Percentiles rank a stretch among this genome's conserved stretches.
phyloP scores from a whole-genome alignment of 345 rosid genomes.

The Noccaea caerulescens region DNA sequence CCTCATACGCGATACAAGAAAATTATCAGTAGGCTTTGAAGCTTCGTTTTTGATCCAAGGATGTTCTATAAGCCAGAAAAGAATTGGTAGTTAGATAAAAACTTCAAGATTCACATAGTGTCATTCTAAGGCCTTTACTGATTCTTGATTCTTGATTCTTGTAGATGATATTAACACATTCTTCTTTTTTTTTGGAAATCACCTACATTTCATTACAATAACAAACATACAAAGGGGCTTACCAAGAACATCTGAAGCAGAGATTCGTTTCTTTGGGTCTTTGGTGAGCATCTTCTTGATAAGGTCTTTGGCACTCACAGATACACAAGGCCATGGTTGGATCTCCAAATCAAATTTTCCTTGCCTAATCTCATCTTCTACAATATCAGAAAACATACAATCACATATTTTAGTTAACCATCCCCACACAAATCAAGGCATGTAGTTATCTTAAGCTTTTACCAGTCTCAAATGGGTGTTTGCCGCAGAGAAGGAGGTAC shows the following conservation, averaged over 20 bases:
- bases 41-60: constrained; percentile 82
- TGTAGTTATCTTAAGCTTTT: constrained; percentile 23
- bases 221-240: constrained; percentile 9
- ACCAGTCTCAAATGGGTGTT: constrained; percentile 86
- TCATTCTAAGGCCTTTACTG: not conserved
- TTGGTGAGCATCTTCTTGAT: constrained; percentile 72
- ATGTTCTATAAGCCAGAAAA: constrained; percentile 56
- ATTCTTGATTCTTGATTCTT: not conserved
- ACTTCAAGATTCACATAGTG: constrained; percentile 9
- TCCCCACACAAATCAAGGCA: not conserved
- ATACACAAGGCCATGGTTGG: constrained; percentile 77
- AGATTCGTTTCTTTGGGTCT: constrained; percentile 65
- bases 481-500: constrained; percentile 74
- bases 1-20: constrained; percentile 79
- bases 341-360: constrained; percentile 64
- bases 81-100: constrained; percentile 14
- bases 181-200: too few species aligned
- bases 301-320: constrained; percentile 70
- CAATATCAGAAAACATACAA: not conserved
- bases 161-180: not conserved
- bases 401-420: not conserved
- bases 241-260: constrained; percentile 84
- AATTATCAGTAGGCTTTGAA: constrained; percentile 70
- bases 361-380: constrained; percentile 53
- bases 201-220: too few species aligned